Base-by-base conservation (phyloP, 1,139 yeast genomes). In the Candida tetrigidarum region DNA sequence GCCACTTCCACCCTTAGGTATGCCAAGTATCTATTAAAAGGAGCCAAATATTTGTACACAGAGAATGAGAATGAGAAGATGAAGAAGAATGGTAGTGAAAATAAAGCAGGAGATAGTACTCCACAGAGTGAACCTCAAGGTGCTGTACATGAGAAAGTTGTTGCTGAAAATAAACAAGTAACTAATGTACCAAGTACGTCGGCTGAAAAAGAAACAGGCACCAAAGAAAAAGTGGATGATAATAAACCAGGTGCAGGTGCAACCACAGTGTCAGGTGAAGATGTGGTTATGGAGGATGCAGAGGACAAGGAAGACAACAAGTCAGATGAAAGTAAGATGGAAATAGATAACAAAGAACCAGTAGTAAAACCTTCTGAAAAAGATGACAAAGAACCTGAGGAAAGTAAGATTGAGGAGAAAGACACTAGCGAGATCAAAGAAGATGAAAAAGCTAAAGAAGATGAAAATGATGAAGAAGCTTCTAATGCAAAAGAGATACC, bases 21-120 rank as follows among this genome's bases (percentile, higher is more conserved):
- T 46, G 54, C 66, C 2, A 53, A 55, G 30, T 51, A 55, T 32
- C 54, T 71, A 44, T 47, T 65, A 20, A 62, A 59, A 38, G 57
- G 62, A 44, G 59, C 69, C 20, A 64, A 65, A 44, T 71, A 64
- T 35, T 53, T 66, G 44, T 49, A 53, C n/a, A n/a, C n/a, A n/a
- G n/a, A n/a, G n/a, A n/a, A n/a, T n/a, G n/a, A n/a, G n/a, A n/a
- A n/a, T 26, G 50, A 43, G 22, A 26, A 37, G 11, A 41, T 41
- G 15, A 14, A 22, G 25, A 46, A 38, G 36, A 41, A 41, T 19
- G 37, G 15, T 18, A 37, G 15, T 11, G 32, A 15, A 4, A 27
- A 19, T 11, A 34, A 15, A 4, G 32, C 29, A 25, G 16, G n/a
- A 27, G 36, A 5, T 2, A 9, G 10, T 9, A n/a, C 25, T 18